Evolutionary conservation across 805 yeast genomes (phyloP).

Genomic region (Zygotorulaspora florentina): DNA sequence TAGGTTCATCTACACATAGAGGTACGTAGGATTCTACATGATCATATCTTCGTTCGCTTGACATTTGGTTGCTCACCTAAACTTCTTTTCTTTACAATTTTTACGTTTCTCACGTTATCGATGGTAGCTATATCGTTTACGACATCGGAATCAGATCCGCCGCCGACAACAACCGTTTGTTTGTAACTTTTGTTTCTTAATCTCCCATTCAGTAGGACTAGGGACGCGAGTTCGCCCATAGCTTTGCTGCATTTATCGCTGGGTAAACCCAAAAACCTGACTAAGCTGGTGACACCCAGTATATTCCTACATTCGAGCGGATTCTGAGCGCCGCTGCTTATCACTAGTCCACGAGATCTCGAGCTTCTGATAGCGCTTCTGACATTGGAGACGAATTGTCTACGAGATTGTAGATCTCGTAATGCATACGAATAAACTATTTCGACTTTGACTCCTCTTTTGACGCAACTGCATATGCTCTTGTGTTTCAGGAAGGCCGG

Average conservation of each 20-base stretch:
- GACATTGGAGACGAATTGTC: constrained; percentile 65
- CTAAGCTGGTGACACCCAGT: constrained; percentile 62
- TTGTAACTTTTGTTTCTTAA: constrained; percentile 70
- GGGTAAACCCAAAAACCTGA: constrained; percentile 68
- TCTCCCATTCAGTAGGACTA: constrained; percentile 68
- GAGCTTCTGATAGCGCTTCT: constrained; percentile 76
- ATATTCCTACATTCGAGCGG: constrained; percentile 60
- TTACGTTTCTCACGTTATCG: constrained; percentile 16
- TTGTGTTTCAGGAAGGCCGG: constrained; percentile 82
- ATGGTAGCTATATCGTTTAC: constrained; percentile 22
- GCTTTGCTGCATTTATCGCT: constrained; percentile 55
- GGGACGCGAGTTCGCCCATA: constrained; percentile 55
- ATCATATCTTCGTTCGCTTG: constrained; percentile 6
- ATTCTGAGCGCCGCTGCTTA: constrained; percentile 67
- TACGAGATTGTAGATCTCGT: constrained; percentile 42
- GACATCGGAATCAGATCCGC: constrained; percentile 36
- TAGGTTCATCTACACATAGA: too few species aligned
- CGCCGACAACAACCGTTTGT: constrained; percentile 62
- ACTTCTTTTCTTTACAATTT: constrained; percentile 22
- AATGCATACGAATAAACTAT: constrained; percentile 60
- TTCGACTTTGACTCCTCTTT: constrained; percentile 80
- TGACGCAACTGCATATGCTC: constrained; percentile 75
- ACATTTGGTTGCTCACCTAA: constrained; percentile 1
- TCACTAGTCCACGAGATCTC: constrained; percentile 70
- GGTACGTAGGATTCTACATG: not conserved